A percentile compares a stretch with the other conserved stretches of the same genome.
These are phyloP conservation scores for Fusarium sp. DNA, from an alignment of 2,329 filamentous ascomycete genomes.

Conservation along the genomic window DNA sequence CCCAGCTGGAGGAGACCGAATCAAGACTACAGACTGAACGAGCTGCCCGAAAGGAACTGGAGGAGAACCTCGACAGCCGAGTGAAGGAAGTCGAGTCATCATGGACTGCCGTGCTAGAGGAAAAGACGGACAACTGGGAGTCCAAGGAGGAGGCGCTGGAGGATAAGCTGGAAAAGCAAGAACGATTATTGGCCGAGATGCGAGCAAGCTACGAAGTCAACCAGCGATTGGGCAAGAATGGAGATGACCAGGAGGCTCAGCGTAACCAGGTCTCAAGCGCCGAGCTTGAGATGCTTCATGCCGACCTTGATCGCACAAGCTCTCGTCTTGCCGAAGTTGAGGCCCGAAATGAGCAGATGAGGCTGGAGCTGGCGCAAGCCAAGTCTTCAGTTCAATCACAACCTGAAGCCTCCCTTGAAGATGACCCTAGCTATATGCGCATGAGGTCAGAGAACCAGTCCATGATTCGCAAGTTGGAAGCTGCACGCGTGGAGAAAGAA, in stretches of 20 bases:
- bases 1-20: constrained; percentile 87
- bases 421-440: constrained; percentile 89
- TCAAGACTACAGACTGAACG: constrained; percentile 83
- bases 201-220: constrained; percentile 98
- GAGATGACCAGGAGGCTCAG: constrained; percentile 68
- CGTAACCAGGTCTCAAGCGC: constrained; percentile 81
- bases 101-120: constrained; percentile 89
- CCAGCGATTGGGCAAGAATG: constrained; percentile 83
- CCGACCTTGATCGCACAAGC: constrained; percentile 91
- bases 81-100: constrained; percentile 91
- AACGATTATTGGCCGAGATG: constrained; percentile 90
- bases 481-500: constrained; percentile 85
- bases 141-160: constrained; percentile 91
- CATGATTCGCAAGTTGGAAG: constrained; percentile 88
- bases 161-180: constrained; percentile 95
- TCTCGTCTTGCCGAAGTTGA: constrained; percentile 89
- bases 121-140: constrained; percentile 97
- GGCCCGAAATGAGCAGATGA: constrained; percentile 91
- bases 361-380: constrained; percentile 89
- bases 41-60: constrained; percentile 76
- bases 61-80: constrained; percentile 80
- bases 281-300: constrained; percentile 92
- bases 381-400: constrained; percentile 76
- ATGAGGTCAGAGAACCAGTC: constrained; percentile 94
- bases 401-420: constrained; percentile 75